A percentile compares a stretch with the other conserved stretches of the same genome.
Evolutionary conservation across 768 basidiomycete genomes (phyloP).

Genomic region (Paxillus rubicundulus): DNA sequence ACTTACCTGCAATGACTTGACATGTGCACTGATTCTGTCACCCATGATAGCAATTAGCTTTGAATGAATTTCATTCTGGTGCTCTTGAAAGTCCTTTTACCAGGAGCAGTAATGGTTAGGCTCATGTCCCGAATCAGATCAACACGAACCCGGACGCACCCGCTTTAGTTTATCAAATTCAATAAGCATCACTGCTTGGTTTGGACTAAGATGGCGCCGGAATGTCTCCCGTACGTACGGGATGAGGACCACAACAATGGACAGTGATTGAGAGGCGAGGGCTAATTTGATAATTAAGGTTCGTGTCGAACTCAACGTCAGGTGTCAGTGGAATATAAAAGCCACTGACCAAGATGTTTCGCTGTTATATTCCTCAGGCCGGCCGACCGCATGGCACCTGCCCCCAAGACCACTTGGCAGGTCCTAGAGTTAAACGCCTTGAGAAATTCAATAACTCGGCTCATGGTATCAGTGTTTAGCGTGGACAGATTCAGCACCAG

Average conservation of each 20-base stretch:
- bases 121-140: neutral
- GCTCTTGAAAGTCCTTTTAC: slow-evolving; percentile 91
- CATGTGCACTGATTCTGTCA: slow-evolving; percentile 84
- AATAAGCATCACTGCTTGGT: slow-evolving; percentile 94
- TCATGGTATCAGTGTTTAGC: slow-evolving; percentile 94
- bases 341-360: slow-evolving; percentile 80
- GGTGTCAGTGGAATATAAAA: slow-evolving; percentile 13
- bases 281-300: slow-evolving; percentile 45
- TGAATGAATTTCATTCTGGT: slow-evolving; percentile 97
- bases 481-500: slow-evolving; percentile 85
- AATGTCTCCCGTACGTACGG: slow-evolving; percentile 96
- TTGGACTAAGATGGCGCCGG: slow-evolving; percentile 87
- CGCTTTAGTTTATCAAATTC: slow-evolving; percentile 99
- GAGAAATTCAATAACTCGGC: slow-evolving; percentile 88
- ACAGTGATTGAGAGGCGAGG: slow-evolving; percentile 93
- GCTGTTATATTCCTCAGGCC: slow-evolving; percentile 98
- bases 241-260: slow-evolving; percentile 90
- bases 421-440: slow-evolving; percentile 98
- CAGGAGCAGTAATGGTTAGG: neutral
- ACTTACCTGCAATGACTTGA: slow-evolving; percentile 73
- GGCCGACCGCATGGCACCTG: slow-evolving; percentile 98
- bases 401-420: slow-evolving; percentile 96
- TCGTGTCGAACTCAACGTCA: slow-evolving; percentile 12
- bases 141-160: slow-evolving; percentile 45
- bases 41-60: slow-evolving; percentile 99